Base-by-base conservation (phyloP, 2,329 filamentous ascomycete species). In the Thielaviopsis euricoi region DNA sequence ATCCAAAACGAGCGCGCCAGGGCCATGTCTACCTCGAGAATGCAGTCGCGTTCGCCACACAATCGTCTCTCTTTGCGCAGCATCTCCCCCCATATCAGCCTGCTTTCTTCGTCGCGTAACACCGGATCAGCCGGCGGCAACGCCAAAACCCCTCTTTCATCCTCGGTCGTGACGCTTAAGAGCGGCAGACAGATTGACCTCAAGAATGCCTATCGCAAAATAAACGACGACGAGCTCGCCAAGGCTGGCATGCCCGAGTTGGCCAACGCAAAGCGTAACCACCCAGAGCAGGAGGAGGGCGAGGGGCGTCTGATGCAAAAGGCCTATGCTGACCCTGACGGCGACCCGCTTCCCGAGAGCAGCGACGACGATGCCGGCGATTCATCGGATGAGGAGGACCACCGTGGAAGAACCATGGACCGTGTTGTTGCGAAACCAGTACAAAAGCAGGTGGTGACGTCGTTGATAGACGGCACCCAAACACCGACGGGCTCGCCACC, bases 201-300 rank as follows among this genome's bases (percentile, higher is more conserved):
- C 69, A 80, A 77, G 60, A 84, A 75, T 62, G 83, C 85, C 3
- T 87, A 89, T 66, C 76, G 83, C 55, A 78, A 81, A 60, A 71
- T 89, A 19, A 88, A 86, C 1, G 84, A 90, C 66, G 84, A 84
- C 12, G 82, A 83, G 55, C 70, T 90, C 50, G 75, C 80, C 3
- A 76, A 76, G 29, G 82, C 83, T 5, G 76, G 74, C 55, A 70
- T 91, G 33, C 76, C 83, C 6, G 73, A 75, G 55, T 71, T 87
- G 22, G 77, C 82, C 19, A 73, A 77, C 62, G 76, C 79, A 55
- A 84, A 83, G 65, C 65, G 64, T 53, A 64, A 67, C 6, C 74
- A 71, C 43, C 59, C 56, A n/a, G 63, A 66, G 6, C 72, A 73
- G 17, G 70, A 74, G 52, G 66, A 67, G 12, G 70, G 72, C 7